Evolutionary conservation across 2,329 filamentous ascomycete species (phyloP).

Genomic region (Mycocentrospora acerina): DNA sequence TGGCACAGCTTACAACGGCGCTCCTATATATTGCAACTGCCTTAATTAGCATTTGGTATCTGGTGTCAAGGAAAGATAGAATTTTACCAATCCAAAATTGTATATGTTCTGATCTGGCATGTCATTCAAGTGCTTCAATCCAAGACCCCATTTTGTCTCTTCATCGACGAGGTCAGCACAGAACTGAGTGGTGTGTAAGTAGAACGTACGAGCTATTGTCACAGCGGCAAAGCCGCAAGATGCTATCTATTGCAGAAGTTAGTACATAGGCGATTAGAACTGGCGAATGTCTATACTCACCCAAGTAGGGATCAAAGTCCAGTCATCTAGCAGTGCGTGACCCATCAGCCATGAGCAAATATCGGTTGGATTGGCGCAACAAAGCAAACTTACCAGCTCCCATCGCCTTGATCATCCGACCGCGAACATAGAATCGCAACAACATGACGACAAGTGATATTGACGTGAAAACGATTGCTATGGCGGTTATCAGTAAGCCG

Average conservation of each 20-base stretch:
- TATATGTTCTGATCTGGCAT: conserved; percentile 14
- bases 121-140: conserved; percentile 7
- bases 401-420: conserved; percentile 12
- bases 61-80: no score
- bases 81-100: conserved; percentile 15
- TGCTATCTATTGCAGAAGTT: conserved; percentile 3
- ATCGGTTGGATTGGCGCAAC: background rate
- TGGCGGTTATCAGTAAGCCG: conserved; percentile 5
- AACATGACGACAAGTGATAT: conserved; percentile 6
- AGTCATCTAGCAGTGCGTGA: conserved; percentile 11
- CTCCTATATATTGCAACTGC: conserved; percentile 18
- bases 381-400: conserved; percentile 9
- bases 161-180: background rate
- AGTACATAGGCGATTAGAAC: background rate
- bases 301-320: conserved; percentile 11
- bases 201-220: conserved; percentile 11
- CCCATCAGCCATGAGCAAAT: background rate
- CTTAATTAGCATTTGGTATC: conserved; percentile 1
- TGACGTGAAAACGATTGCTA: conserved; percentile 9
- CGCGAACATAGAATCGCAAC: conserved; percentile 15
- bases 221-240: conserved; percentile 16
- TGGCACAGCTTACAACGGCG: conserved; percentile 11
- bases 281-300: conserved; percentile 1
- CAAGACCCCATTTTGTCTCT: conserved; percentile 19
- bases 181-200: background rate